Conservation (phyloP, 2,329 filamentous ascomycete genomes). For the Huntiella omanensis region DNA sequence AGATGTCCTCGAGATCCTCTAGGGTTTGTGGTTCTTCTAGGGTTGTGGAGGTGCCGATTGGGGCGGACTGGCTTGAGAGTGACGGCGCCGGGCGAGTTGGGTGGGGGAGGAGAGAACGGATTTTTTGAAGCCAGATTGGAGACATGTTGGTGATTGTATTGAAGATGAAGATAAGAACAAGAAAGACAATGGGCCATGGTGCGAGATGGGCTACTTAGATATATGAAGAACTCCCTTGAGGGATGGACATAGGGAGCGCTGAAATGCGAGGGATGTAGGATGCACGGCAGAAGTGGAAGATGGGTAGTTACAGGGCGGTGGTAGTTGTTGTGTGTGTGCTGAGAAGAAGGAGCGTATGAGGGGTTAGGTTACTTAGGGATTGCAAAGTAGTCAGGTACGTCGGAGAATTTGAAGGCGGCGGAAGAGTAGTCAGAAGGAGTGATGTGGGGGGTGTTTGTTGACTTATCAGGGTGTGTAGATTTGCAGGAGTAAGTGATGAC, state of each 20-base stretch:
- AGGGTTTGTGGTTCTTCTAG: neutral
- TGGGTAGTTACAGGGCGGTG: slow-evolving; percentile 30
- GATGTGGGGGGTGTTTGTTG: too few relatives aligned
- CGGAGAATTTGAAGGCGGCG: too few relatives aligned
- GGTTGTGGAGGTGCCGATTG: neutral
- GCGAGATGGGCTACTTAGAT: too few relatives aligned
- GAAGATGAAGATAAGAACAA: neutral
- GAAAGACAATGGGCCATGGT: too few relatives aligned
- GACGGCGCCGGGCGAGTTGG: neutral
- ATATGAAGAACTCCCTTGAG: too few relatives aligned
- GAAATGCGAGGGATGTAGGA: neutral
- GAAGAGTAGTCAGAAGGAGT: too few relatives aligned
- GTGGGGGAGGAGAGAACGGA: neutral
- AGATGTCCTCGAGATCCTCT: neutral
- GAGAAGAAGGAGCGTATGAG: slow-evolving; percentile 60
- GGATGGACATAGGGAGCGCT: neutral
- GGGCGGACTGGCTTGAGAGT: neutral
- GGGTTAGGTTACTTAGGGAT: slow-evolving; percentile 22
- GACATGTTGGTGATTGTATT: neutral
- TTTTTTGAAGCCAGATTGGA: neutral
- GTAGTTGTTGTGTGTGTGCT: slow-evolving; percentile 85
- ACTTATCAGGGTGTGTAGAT: too few relatives aligned
- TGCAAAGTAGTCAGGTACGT: too few relatives aligned
- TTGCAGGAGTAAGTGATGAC: too few relatives aligned
- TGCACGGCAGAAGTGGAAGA: neutral